Percentiles rank a stretch among this genome's conserved stretches.
phyloP scores from a whole-genome alignment of 192 early-diverging fungal genomes.

The Jimgerdemannia lactiflua region DNA sequence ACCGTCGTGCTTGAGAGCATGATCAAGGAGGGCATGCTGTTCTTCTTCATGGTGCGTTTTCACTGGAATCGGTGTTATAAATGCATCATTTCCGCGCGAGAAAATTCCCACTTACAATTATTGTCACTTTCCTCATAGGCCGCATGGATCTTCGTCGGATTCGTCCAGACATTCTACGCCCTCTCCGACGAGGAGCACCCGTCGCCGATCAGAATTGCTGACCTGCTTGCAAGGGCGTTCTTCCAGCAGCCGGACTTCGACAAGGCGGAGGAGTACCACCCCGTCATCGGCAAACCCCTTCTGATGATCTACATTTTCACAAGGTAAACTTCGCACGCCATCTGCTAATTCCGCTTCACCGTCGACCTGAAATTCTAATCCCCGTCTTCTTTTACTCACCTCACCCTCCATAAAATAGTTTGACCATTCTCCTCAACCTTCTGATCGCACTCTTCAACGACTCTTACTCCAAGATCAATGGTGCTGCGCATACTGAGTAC shows the following conservation, averaged over 20 bases:
- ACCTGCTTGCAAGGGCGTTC: constrained; percentile 27
- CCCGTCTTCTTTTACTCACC: neutral
- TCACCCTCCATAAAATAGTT: constrained; percentile 7
- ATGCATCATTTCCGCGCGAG: neutral
- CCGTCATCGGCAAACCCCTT: constrained; percentile 21
- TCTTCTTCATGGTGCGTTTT: constrained; percentile 27
- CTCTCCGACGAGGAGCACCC: constrained; percentile 8
- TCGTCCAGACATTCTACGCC: constrained; percentile 34
- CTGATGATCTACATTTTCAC: constrained; percentile 33
- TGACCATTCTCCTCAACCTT: constrained; percentile 34
- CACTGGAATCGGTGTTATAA: neutral
- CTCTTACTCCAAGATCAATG: constrained; percentile 39
- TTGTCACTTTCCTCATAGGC: neutral
- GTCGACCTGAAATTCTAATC: too few species aligned
- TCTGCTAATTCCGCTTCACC: too few species aligned
- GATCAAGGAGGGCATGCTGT: constrained; percentile 40
- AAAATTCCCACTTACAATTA: neutral
- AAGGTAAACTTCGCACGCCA: neutral
- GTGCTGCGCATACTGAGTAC: constrained; percentile 32
- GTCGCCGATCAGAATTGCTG: constrained; percentile 8
- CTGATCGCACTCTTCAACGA: constrained; percentile 41
- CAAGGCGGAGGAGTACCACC: constrained; percentile 3
- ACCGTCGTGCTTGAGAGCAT: constrained; percentile 38
- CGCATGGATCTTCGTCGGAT: constrained; percentile 38
- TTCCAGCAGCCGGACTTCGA: constrained; percentile 37